Base-by-base conservation (phyloP, 176 grass and related monocot genomes). In the Hyparrhenia diplandra region DNA sequence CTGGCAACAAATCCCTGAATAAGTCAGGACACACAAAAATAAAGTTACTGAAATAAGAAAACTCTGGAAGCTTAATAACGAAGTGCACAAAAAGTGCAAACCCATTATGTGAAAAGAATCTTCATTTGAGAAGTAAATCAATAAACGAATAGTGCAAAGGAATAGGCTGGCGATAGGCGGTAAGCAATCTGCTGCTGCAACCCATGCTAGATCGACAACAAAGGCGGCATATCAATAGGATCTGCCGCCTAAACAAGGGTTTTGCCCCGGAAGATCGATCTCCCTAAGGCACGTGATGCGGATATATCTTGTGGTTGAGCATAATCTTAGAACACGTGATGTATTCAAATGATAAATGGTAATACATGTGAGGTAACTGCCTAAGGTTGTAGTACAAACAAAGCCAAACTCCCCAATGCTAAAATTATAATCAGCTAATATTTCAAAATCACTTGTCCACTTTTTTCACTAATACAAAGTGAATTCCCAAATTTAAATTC, bases 21-120 rank as follows among this genome's bases (percentile, higher is more conserved):
- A 42, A 27, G 24, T 30, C 74, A 23, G 54, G 3, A 78, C 39
- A 64, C 46, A 72, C 1, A 83, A 67, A 30, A 21, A 68, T 27
- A 88, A 74, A 21, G 71, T 39, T 77, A 42, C 13, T 10, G 13
- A 69, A 49, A 10, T 76, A 63, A 13, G 34, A 24, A 85, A 65
- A 43, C 21, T 43, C n/a, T 4, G 2, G 1, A 60, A 16, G 31
- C 27, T 29, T 24, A 34, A 71, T 18, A 70, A 64, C 31, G 64
- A 32, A 42, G 13, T 20, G 37, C 58, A 21, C 20, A n/a, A 57
- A 61, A 58, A 28, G 28, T 13, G 24, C 13, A 24, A 21, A 65
- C 13, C 45, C 5, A 85, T 55, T 54, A 89, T 51, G 36, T 77
- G 27, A 76, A 81, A 76, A 76, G 63, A 21, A 25, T 30, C 1